phyloP scores from a whole-genome alignment of 257 asterid genomes.

The Knoxia roxburghii region DNA sequence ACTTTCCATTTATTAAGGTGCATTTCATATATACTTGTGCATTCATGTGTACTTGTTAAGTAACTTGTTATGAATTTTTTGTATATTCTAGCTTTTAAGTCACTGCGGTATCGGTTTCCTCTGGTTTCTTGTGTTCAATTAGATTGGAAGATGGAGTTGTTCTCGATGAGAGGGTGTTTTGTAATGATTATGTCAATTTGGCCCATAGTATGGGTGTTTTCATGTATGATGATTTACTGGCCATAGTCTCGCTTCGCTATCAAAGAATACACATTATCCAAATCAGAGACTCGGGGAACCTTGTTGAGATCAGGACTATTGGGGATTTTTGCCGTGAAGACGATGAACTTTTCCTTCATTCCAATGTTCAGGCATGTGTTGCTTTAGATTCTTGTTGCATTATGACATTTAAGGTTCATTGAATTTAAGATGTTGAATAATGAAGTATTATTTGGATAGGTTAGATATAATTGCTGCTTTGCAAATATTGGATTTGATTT shows the following conservation, averaged over 20 bases:
- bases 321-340: constrained; percentile 95
- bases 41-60: constrained; percentile 17
- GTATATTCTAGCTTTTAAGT: constrained; percentile 7
- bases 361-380: constrained; percentile 80
- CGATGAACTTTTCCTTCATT: constrained; percentile 87
- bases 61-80: constrained; percentile 5
- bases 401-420: background rate
- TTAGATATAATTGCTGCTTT: constrained; percentile 2
- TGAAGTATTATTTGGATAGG: background rate
- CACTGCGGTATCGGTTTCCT: constrained; percentile 5
- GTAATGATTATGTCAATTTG: constrained; percentile 86
- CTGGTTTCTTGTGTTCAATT: constrained; percentile 19
- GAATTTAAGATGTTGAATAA: background rate
- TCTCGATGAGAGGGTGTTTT: constrained; percentile 82
- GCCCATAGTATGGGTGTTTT: constrained; percentile 84
- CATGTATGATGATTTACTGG: constrained; percentile 90
- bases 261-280: constrained; percentile 94
- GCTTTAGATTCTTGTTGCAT: constrained; percentile 23
- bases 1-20: constrained; percentile 96
- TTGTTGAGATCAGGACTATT: constrained; percentile 73
- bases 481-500: background rate
- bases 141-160: constrained; percentile 88
- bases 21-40: constrained; percentile 17
- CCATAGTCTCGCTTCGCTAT: constrained; percentile 88
- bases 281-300: constrained; percentile 87